phyloP scores from a whole-genome alignment of 352 stramenopile species.

The Globisporangium alternatum region DNA sequence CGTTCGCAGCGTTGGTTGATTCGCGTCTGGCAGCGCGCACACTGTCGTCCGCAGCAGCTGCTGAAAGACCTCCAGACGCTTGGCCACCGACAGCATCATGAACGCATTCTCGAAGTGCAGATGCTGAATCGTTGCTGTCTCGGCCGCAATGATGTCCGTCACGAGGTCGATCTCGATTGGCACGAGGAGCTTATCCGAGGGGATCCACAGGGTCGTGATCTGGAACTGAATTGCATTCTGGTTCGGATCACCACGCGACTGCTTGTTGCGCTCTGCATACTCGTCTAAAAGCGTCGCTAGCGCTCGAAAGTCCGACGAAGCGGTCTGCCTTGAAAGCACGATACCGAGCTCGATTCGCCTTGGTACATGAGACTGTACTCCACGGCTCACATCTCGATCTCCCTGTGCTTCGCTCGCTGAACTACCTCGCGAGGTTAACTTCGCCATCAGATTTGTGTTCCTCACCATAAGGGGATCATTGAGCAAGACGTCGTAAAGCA shows the following conservation, averaged over 20 bases:
- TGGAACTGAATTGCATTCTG: neutral
- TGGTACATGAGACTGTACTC: too few species aligned
- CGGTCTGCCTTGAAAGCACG: neutral
- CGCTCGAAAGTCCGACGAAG: neutral
- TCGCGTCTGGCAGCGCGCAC: neutral
- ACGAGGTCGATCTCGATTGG: neutral
- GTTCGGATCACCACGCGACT: too few species aligned
- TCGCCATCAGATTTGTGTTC: too few species aligned
- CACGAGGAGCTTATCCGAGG: neutral
- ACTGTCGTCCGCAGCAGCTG: slow-evolving; percentile 2
- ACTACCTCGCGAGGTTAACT: too few species aligned
- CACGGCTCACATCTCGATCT: too few species aligned
- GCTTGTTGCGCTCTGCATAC: neutral
- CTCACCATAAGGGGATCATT: too few species aligned
- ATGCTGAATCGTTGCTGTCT: slow-evolving; percentile 6
- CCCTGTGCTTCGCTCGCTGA: too few species aligned
- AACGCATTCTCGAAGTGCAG: neutral
- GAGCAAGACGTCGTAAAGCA: too few species aligned
- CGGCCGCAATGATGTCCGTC: slow-evolving; percentile 8
- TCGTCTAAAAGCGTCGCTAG: slow-evolving; percentile 2
- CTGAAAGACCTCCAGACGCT: slow-evolving; percentile 1
- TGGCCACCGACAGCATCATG: neutral
- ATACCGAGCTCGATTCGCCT: slow-evolving; percentile 7
- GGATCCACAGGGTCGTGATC: slow-evolving; percentile 1
- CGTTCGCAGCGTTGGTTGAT: slow-evolving; percentile 21